Evolutionary conservation across 805 yeast species (phyloP).

Genomic region (Hanseniaspora hatyaiensis): DNA sequence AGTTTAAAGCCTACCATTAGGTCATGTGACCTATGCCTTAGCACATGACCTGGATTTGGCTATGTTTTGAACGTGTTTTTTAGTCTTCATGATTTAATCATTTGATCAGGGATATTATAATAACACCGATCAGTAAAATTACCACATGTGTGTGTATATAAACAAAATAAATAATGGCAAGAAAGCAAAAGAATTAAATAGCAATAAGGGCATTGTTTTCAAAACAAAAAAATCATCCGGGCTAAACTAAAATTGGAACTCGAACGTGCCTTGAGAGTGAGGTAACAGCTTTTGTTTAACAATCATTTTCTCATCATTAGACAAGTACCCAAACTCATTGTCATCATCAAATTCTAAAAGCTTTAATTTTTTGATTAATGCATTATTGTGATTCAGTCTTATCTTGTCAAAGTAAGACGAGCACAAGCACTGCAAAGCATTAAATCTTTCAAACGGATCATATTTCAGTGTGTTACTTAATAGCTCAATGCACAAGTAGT

Average conservation of each 20-base stretch:
- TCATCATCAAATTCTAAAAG: constrained; percentile 25
- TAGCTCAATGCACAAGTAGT: constrained; percentile 41
- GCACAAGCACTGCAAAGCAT: constrained; percentile 35
- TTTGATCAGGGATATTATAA: too few relatives aligned
- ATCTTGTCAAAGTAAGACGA: constrained; percentile 28
- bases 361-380: constrained; percentile 21
- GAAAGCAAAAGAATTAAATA: not conserved
- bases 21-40: too few relatives aligned
- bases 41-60: too few relatives aligned
- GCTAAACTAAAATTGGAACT: constrained; percentile 6
- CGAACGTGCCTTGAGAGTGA: constrained; percentile 10
- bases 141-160: too few relatives aligned
- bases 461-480: constrained; percentile 50
- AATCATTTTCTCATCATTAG: constrained; percentile 23
- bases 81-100: too few relatives aligned
- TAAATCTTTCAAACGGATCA: constrained; percentile 54
- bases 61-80: too few relatives aligned
- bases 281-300: constrained; percentile 20
- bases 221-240: too few relatives aligned
- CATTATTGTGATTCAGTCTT: constrained; percentile 21
- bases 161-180: not conserved
- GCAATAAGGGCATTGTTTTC: too few relatives aligned
- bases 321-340: constrained; percentile 25
- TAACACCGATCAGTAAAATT: too few relatives aligned
- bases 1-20: too few relatives aligned